Base-by-base conservation (phyloP, 257 asterid genomes). In the Cinchona pubescens region DNA sequence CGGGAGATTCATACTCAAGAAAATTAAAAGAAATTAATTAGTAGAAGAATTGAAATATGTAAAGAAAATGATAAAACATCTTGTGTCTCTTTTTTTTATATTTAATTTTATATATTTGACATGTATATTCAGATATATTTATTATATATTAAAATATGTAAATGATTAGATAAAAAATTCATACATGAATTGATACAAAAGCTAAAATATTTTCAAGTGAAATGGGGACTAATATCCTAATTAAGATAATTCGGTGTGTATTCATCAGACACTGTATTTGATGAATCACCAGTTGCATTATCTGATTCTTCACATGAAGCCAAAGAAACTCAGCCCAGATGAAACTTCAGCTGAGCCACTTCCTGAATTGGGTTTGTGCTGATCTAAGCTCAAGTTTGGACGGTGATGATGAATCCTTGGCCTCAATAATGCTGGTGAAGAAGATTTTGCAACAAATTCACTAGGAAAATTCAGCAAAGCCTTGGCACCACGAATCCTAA, bases 401-500 rank as follows among this genome's bases (percentile, higher is more conserved):
- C 6, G 72, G 38, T 6, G 30, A 23, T 42, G 55, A 21, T 35
- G 62, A 61, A 37, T 18, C n/a, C 27, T 63, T 32, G 45, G 56
- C 65, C 63, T 19, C 23, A 51, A 45, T 32, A 40, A 42, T 9
- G 61, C 42, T 11, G 76, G 35, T 3, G 70, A 62, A 9, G 76
- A 32, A 6, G 86, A 55, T 1, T 81, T 71, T 6, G 81, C 67
- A 40, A 81, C 81, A 3, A 84, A 25, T 49, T 76, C 76, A 10
- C 82, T 67, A 0, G 96, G 93, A 55, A 90, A 90, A 76, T 90
- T 90, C 15, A 90, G 92, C 34, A 90, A 64, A 2, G 96, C 96
- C 62, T 84, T 88, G 18, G 88, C 66, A 3, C 96, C 96, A 10
- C 92, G 80, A 90, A 90, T 90, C 67, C 67, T 77, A 45, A 90